Evolutionary conservation across 2,329 filamentous ascomycete genomes (phyloP).

Genomic region (Penicillium corylophilum): DNA sequence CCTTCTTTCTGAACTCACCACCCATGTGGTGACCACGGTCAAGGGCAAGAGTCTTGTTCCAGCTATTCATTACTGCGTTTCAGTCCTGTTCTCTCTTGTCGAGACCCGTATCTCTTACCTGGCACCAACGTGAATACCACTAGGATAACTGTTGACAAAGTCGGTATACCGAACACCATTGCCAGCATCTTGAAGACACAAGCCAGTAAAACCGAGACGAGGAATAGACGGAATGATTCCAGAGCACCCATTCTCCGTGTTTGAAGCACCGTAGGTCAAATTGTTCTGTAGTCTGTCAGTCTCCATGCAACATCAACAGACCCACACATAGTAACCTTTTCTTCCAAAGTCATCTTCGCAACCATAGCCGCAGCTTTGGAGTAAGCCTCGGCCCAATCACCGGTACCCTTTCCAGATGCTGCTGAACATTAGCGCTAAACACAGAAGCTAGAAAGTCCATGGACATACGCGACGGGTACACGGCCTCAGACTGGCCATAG

Average conservation of each 20-base stretch:
- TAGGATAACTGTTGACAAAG: constrained; percentile 45
- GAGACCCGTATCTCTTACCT: constrained; percentile 11
- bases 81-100: neutral
- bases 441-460: neutral
- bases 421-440: neutral
- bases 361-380: constrained; percentile 16
- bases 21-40: constrained; percentile 56
- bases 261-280: constrained; percentile 16
- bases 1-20: constrained; percentile 57
- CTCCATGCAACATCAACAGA: no score
- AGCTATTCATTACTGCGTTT: constrained; percentile 27
- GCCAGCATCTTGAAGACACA: constrained; percentile 45
- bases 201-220: constrained; percentile 38
- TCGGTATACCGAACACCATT: constrained; percentile 44
- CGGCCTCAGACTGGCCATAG: constrained; percentile 20
- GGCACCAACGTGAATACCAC: constrained; percentile 43
- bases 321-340: constrained; percentile 10
- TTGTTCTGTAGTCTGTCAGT: constrained; percentile 12
- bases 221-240: constrained; percentile 15
- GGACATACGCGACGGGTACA: constrained; percentile 21
- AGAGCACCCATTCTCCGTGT: constrained; percentile 14
- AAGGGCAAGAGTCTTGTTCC: constrained; percentile 57
- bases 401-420: constrained; percentile 15
- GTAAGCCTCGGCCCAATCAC: constrained; percentile 20
- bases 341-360: constrained; percentile 20